Evolutionary conservation across 495 filamentous ascomycete genomes (phyloP), one percentile per base, ranked within the genome.

Genomic region (Aspergillus cavernicola): DNA sequence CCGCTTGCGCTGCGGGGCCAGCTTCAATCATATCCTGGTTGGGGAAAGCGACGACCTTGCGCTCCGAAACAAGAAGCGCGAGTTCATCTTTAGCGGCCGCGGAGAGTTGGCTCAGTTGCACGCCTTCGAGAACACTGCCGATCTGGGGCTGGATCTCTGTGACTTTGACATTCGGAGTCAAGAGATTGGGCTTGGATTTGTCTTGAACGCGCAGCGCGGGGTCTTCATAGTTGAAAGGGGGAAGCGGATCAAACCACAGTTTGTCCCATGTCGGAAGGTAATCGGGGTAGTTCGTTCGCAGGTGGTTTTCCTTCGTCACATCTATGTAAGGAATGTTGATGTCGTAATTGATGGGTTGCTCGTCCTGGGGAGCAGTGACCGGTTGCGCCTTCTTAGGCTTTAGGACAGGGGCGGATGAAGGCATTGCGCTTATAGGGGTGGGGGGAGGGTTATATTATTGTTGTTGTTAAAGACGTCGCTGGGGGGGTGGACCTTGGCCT

Each of bases 41-140:
- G 32, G 86, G 82, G 71, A 92, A 90, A 41, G 88, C 81, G 19
- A 92, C 83, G n/a, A 90, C 86, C 31, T 87, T 87, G 53, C 87
- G 80, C 65, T 82, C 83, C 19, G 88, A 77, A 52, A 91, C 81
- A 15, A 92, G 74, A 6, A 88, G 76, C 5, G 88, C 88, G 12
- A 92, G 81, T 52, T 92, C 88, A 59, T 91, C 85, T 64, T 89
- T 90, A 54, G 85, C 85, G 2, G 76, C 74, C 55, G 87, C 80
- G 9, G 77, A 83, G 26, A 92, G 77, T 47, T 79, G 69, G 53
- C 79, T 82, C 22, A 92, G 80, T 61, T 89, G 80, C n/a, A 92
- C 72, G 8, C 87, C 87, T 54, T 83, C 75, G 53, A 92, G 69
- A 57, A 90, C 80, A 23, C 83, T 88, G 57, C 88, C 87, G 58